A percentile compares a stretch with the other conserved stretches of the same genome.
These are phyloP conservation scores for Theobroma cacao DNA, from an alignment of 345 rosid species.

Conservation along the genomic window DNA sequence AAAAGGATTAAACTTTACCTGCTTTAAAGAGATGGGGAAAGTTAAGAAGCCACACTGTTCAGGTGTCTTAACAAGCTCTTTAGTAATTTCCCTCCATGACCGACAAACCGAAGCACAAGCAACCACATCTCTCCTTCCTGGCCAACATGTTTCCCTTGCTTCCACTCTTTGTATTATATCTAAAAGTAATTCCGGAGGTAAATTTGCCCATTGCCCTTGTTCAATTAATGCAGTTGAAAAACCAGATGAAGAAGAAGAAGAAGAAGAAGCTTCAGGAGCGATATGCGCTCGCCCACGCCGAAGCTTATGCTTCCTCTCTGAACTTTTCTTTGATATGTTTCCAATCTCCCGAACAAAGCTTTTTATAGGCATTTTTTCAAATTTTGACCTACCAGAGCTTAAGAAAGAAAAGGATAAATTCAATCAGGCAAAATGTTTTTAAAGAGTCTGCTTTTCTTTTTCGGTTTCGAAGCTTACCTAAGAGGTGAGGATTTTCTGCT, in stretches of 20 bases:
- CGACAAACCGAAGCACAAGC: slow-evolving; percentile 84
- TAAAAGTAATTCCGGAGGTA: slow-evolving; percentile 84
- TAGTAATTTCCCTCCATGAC: slow-evolving; percentile 80
- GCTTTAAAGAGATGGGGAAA: slow-evolving; percentile 82
- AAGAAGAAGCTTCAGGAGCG: slow-evolving; percentile 53
- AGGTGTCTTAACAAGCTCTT: slow-evolving; percentile 57
- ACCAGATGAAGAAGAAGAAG: neutral
- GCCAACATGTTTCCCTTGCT: slow-evolving; percentile 59
- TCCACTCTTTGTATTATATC: slow-evolving; percentile 69
- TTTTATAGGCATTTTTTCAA: slow-evolving; percentile 47
- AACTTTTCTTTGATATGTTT: slow-evolving; percentile 29
- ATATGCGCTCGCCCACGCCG: slow-evolving; percentile 60
- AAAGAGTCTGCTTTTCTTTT: neutral
- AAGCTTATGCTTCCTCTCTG: slow-evolving; percentile 23
- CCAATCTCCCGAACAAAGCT: slow-evolving; percentile 49
- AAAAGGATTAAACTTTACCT: slow-evolving; percentile 36
- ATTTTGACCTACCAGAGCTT: neutral
- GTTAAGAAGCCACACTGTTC: slow-evolving; percentile 72
- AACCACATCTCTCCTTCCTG: slow-evolving; percentile 73
- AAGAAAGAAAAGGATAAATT: neutral
- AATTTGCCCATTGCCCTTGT: slow-evolving; percentile 68
- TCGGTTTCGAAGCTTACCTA: neutral
- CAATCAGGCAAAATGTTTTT: neutral
- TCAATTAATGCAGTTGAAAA: slow-evolving; percentile 13
- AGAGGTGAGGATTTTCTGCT: neutral